Percentiles rank a stretch among this genome's conserved stretches.
These are phyloP conservation scores for Lipomyces spencermartinsiae DNA, from an alignment of 805 yeast species.

Conservation along the genomic window DNA sequence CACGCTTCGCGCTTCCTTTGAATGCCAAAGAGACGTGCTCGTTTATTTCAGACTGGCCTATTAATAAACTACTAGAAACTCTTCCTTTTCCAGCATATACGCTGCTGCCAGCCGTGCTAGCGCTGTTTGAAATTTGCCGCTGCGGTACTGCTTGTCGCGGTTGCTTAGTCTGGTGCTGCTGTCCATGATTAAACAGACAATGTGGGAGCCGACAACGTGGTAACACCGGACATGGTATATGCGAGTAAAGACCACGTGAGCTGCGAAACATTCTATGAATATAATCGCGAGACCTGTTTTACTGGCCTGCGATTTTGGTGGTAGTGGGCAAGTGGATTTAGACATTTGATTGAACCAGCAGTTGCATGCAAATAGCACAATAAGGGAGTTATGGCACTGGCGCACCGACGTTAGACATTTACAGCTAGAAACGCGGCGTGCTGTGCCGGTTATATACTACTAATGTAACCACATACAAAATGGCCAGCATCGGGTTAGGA, in stretches of 20 bases:
- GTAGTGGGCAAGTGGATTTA: no score
- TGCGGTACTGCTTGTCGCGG: not conserved
- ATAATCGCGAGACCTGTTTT: not conserved
- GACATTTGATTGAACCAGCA: no score
- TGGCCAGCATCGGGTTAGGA: no score
- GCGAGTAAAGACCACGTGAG: conserved; percentile 14
- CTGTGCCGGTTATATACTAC: no score
- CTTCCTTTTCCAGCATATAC: not conserved
- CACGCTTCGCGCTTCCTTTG: not conserved
- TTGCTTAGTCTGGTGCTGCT: not conserved
- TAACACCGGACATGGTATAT: conserved; percentile 23
- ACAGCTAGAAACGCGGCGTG: no score
- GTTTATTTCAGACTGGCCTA: not conserved
- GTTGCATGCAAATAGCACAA: no score
- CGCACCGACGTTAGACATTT: no score
- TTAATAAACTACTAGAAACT: not conserved
- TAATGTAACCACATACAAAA: no score
- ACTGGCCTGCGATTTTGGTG: no score
- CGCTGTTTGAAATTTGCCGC: not conserved
- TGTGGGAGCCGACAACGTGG: conserved; percentile 22
- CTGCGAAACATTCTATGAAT: conserved; percentile 23
- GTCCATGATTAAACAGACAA: conserved; percentile 26
- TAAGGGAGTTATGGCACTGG: no score
- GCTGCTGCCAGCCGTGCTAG: not conserved
- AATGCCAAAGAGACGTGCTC: not conserved